phyloP scores from a whole-genome alignment of 2,329 filamentous ascomycete species.

The Penicillium hesseltinei region DNA sequence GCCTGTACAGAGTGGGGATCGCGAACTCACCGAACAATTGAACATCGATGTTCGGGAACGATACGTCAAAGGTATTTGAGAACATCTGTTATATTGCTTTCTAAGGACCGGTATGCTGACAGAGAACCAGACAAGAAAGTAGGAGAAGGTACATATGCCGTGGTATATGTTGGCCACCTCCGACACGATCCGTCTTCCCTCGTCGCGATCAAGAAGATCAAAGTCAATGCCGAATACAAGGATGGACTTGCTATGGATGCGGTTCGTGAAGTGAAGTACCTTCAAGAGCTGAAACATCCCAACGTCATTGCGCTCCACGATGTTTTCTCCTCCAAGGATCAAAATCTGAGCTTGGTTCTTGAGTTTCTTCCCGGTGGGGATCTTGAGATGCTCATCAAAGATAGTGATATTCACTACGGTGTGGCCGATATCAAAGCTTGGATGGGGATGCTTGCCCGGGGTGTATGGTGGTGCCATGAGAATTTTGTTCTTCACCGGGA shows the following conservation, averaged over 20 bases:
- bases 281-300: slow-evolving; percentile 89
- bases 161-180: slow-evolving; percentile 86
- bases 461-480: slow-evolving; percentile 94
- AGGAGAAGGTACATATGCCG: slow-evolving; percentile 94
- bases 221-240: slow-evolving; percentile 61
- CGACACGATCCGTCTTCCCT: slow-evolving; percentile 67
- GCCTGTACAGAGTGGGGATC: slow-evolving; percentile 27
- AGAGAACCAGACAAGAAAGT: slow-evolving; percentile 70
- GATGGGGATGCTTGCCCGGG: slow-evolving; percentile 95
- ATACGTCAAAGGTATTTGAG: slow-evolving; percentile 73
- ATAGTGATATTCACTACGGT: slow-evolving; percentile 78
- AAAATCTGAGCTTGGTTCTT: slow-evolving; percentile 93
- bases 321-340: slow-evolving; percentile 93
- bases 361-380: slow-evolving; percentile 94
- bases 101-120: not conserved
- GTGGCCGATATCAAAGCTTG: slow-evolving; percentile 92
- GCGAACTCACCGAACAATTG: slow-evolving; percentile 66
- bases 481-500: slow-evolving; percentile 93
- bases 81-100: not conserved
- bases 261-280: slow-evolving; percentile 90
- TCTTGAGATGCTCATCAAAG: slow-evolving; percentile 89
- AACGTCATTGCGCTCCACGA: slow-evolving; percentile 92
- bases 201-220: slow-evolving; percentile 66
- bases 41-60: slow-evolving; percentile 80
- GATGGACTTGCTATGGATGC: slow-evolving; percentile 94